Percentiles rank a stretch among this genome's conserved stretches.
Conservation (phyloP, 2,329 filamentous ascomycete genomes). For the Amesomyces nigricolor region DNA sequence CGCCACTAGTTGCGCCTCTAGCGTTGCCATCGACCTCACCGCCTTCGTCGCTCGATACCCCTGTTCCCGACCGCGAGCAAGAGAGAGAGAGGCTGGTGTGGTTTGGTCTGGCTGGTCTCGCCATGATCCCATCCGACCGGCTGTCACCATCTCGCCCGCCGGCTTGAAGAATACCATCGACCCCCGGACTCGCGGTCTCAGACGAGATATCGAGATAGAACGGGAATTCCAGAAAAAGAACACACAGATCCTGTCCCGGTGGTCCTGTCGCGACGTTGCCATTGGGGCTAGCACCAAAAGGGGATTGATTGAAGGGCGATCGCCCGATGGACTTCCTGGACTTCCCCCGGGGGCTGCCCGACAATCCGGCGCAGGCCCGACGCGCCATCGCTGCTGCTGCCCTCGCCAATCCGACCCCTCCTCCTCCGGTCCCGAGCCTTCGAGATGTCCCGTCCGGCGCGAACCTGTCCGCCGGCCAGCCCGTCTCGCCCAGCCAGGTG, state of each 20-base stretch:
- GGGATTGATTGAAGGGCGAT: slow-evolving; percentile 20
- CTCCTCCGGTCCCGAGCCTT: slow-evolving; percentile 32
- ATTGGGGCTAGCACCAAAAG: background rate
- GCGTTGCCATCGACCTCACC: slow-evolving; percentile 15
- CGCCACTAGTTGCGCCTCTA: slow-evolving; percentile 2
- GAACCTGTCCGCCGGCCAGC: slow-evolving; percentile 44
- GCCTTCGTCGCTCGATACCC: slow-evolving; percentile 11
- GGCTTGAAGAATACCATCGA: slow-evolving; percentile 10
- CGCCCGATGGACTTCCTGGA: slow-evolving; percentile 24
- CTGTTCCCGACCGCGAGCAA: background rate
- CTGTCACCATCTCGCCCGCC: slow-evolving; percentile 19
- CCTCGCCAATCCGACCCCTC: slow-evolving; percentile 26
- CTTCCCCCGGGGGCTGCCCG: slow-evolving; percentile 32
- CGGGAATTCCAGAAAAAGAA: background rate
- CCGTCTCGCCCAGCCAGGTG: slow-evolving; percentile 57
- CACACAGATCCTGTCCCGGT: background rate
- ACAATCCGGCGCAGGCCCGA: slow-evolving; percentile 34
- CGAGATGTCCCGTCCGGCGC: slow-evolving; percentile 44
- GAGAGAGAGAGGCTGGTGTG: slow-evolving; percentile 9
- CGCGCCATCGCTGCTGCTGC: slow-evolving; percentile 28
- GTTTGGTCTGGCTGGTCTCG: slow-evolving; percentile 4
- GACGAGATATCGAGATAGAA: background rate
- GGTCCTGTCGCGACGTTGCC: background rate
- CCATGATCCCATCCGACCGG: slow-evolving; percentile 23
- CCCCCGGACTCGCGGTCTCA: background rate